Percentiles rank a stretch among this genome's conserved stretches.
Evolutionary conservation across 208 protist species (phyloP).

Genomic region (Spongospora subterranea): DNA sequence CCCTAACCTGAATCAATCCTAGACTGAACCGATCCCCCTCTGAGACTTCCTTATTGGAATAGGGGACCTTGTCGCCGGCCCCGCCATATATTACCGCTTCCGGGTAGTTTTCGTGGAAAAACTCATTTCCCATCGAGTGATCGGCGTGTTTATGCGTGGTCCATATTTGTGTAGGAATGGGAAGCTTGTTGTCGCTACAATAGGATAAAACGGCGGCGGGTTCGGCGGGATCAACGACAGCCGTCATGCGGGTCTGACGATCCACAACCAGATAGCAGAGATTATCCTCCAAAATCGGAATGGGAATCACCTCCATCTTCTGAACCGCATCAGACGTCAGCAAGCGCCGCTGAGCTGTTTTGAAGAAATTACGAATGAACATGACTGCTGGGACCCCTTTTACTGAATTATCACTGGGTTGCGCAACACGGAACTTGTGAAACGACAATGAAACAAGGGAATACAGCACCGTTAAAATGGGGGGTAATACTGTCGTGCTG

Average conservation of each 20-base stretch:
- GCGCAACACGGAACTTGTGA: too few species aligned
- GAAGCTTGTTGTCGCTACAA: background rate
- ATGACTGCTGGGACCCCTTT: too few species aligned
- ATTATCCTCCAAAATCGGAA: background rate
- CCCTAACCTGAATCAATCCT: background rate
- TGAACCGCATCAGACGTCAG: too few species aligned
- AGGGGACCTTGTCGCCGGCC: background rate
- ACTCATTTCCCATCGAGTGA: slow-evolving; percentile 1
- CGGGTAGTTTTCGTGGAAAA: background rate
- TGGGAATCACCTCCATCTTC: background rate
- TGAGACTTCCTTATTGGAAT: background rate
- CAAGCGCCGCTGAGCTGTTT: too few species aligned
- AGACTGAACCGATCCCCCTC: background rate
- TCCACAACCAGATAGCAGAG: slow-evolving; percentile 30
- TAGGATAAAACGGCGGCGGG: background rate
- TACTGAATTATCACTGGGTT: too few species aligned
- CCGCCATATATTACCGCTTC: background rate
- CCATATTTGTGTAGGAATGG: background rate
- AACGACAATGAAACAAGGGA: too few species aligned
- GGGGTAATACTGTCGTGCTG: too few species aligned
- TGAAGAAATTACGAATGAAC: too few species aligned
- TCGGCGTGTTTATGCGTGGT: slow-evolving; percentile 36
- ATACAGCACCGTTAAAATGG: too few species aligned
- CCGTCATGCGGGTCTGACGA: background rate
- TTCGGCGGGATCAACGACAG: background rate